Conservation (phyloP, 176 grass and related monocot species). For the Microstegium vimineum region DNA sequence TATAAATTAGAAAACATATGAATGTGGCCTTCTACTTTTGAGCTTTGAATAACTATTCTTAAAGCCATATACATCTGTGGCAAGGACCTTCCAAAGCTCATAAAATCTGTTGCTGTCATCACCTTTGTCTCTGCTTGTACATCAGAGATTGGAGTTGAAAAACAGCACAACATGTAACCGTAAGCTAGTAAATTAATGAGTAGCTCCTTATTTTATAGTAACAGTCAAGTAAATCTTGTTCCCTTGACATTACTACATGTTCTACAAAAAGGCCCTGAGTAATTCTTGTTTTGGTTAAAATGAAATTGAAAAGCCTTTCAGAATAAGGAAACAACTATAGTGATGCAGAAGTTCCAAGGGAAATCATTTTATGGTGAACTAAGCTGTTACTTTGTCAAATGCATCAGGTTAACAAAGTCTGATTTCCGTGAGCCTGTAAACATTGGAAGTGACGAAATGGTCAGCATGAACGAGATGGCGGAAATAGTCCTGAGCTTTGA, state of each 20-base stretch:
- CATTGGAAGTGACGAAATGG: conserved; percentile 73
- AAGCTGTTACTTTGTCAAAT: conserved; percentile 5
- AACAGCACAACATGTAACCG: background rate
- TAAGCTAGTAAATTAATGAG: background rate
- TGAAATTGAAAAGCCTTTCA: background rate
- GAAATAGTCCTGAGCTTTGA: conserved; percentile 53
- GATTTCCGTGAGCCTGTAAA: conserved; percentile 75
- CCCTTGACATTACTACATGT: background rate
- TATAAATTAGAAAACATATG: background rate
- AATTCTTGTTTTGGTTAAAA: conserved; percentile 9
- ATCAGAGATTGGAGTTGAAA: conserved; percentile 11
- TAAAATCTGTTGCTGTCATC: conserved; percentile 7
- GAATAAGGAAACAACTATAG: background rate
- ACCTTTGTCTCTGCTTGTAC: conserved; percentile 22
- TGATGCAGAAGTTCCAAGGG: background rate
- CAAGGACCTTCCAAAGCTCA: conserved; percentile 3
- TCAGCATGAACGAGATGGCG: conserved; percentile 78
- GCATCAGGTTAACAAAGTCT: conserved; percentile 51
- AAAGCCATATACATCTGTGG: background rate
- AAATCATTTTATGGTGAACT: background rate
- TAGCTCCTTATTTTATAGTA: background rate
- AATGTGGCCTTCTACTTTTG: background rate
- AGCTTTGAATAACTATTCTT: conserved; percentile 17
- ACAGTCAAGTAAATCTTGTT: background rate
- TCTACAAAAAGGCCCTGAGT: background rate